phyloP scores from a whole-genome alignment of 129 eudicot species.

The Tagetes erecta region DNA sequence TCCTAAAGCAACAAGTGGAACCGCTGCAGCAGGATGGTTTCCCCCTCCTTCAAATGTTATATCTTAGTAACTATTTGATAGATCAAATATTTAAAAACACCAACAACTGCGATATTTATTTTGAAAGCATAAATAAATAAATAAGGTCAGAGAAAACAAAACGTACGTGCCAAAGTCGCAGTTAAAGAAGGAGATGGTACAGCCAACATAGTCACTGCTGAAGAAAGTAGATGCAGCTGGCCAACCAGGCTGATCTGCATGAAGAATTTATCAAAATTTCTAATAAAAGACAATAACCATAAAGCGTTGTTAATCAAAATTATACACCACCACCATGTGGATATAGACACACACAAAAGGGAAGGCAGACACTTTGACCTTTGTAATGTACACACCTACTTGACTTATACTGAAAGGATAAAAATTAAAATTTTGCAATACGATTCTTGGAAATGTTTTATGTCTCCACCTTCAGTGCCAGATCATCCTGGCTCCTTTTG shows the following conservation, averaged over 20 bases:
- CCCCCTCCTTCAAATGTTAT: conserved; percentile 78
- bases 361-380: conserved; percentile 17
- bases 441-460: conserved; percentile 1
- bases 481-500: conserved; percentile 45
- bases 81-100: conserved; percentile 10
- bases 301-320: not conserved
- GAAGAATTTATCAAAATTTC: not conserved
- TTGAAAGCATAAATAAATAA: not conserved
- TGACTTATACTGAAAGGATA: not conserved
- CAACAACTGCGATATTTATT: conserved; percentile 6
- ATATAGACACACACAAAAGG: conserved; percentile 2
- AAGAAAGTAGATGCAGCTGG: conserved; percentile 94
- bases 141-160: conserved; percentile 19
- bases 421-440: conserved; percentile 25
- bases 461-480: conserved; percentile 69
- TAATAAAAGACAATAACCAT: not conserved
- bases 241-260: conserved; percentile 80
- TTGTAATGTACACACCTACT: conserved; percentile 19
- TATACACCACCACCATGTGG: conserved; percentile 6
- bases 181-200: conserved; percentile 98
- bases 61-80: conserved; percentile 22
- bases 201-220: conserved; percentile 88
- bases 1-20: conserved; percentile 95
- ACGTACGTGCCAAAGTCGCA: conserved; percentile 92
- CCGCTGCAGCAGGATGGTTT: conserved; percentile 92